Percentiles rank a stretch among this genome's conserved stretches.
Conservation (phyloP, 208 protist genomes). For the Acanthamoeba castellanii region DNA sequence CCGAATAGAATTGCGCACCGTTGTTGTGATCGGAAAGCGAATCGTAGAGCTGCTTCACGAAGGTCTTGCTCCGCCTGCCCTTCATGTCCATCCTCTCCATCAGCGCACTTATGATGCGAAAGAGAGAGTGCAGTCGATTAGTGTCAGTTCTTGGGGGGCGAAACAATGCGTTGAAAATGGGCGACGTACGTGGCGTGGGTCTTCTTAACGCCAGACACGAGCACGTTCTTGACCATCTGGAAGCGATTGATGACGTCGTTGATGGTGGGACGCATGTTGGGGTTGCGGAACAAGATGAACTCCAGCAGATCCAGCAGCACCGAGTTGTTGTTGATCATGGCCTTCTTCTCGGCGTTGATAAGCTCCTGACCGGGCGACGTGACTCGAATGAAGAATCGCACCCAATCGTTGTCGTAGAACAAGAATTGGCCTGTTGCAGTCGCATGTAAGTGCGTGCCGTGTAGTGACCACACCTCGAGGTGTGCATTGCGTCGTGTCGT, state of each 20-base stretch:
- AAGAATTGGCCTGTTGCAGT: slow-evolving; percentile 86
- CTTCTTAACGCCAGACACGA: slow-evolving; percentile 3
- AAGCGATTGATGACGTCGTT: slow-evolving; percentile 46
- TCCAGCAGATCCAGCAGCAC: slow-evolving; percentile 46
- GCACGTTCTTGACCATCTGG: slow-evolving; percentile 26
- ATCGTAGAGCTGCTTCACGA: slow-evolving; percentile 59
- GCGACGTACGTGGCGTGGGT: slow-evolving; percentile 2
- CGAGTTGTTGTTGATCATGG: slow-evolving; percentile 64
- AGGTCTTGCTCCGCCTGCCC: slow-evolving; percentile 18
- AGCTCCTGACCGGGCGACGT: slow-evolving; percentile 63
- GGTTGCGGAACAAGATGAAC: slow-evolving; percentile 53
- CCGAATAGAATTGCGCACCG: too few species aligned
- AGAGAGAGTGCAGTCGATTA: background rate
- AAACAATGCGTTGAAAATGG: background rate
- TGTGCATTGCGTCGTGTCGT: background rate
- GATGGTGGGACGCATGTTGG: slow-evolving; percentile 31
- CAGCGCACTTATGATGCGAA: background rate
- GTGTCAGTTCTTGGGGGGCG: background rate
- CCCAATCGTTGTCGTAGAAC: slow-evolving; percentile 84
- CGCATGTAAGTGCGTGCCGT: too few species aligned
- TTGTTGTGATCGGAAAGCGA: slow-evolving; percentile 13
- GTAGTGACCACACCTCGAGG: too few species aligned
- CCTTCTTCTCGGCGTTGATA: slow-evolving; percentile 23
- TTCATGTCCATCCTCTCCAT: slow-evolving; percentile 14
- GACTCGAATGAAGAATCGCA: slow-evolving; percentile 59